phyloP scores from a whole-genome alignment of 176 grass and related monocot species.

The Thinopyrum elongatum region DNA sequence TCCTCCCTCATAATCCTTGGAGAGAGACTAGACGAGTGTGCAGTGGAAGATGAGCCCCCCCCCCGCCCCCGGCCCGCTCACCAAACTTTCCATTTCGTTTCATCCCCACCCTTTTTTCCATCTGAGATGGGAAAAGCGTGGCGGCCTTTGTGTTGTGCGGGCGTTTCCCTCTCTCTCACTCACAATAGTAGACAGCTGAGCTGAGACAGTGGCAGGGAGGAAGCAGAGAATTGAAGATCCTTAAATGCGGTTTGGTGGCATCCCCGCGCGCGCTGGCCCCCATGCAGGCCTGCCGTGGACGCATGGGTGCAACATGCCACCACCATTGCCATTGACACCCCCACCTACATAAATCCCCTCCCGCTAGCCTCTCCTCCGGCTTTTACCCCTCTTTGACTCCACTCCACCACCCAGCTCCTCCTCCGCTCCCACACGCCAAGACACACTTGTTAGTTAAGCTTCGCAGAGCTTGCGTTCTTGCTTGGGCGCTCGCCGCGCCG shows the following conservation, averaged over 20 bases:
- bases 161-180: slow-evolving; percentile 12
- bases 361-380: neutral
- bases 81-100: slow-evolving; percentile 50
- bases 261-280: slow-evolving; percentile 25
- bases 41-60: neutral
- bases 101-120: slow-evolving; percentile 20
- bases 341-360: slow-evolving; percentile 39
- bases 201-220: slow-evolving; percentile 28
- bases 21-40: neutral
- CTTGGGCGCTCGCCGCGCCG: neutral
- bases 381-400: slow-evolving; percentile 53
- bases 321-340: neutral
- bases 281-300: neutral
- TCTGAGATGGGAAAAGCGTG: slow-evolving; percentile 7
- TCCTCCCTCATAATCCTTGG: neutral
- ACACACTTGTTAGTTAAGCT: neutral
- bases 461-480: neutral
- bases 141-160: slow-evolving; percentile 35
- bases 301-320: slow-evolving; percentile 17
- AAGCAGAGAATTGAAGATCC: slow-evolving; percentile 63
- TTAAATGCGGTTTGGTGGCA: slow-evolving; percentile 75
- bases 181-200: neutral
- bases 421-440: neutral
- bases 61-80: too few species aligned
- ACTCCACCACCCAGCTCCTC: neutral